Conservation (phyloP, 768 basidiomycete species). For the Obba rivulosa region DNA sequence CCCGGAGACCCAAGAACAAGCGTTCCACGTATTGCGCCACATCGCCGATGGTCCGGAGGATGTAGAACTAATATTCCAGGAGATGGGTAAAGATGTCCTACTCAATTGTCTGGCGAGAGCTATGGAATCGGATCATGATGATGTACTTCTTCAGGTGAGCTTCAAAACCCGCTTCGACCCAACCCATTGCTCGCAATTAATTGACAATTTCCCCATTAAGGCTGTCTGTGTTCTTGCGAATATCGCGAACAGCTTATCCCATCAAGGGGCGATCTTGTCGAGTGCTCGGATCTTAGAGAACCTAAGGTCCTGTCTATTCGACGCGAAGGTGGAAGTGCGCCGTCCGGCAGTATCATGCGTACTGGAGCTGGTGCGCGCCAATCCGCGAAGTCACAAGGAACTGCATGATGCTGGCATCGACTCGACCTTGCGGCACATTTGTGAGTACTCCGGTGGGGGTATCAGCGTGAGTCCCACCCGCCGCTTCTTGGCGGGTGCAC, state of each 20-base stretch:
- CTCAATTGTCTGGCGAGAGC: slow-evolving; percentile 42
- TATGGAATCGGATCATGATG: slow-evolving; percentile 46
- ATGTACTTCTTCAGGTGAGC: slow-evolving; percentile 48
- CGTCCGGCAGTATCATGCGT: slow-evolving; percentile 59
- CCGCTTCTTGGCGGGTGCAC: slow-evolving; percentile 21
- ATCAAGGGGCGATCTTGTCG: slow-evolving; percentile 46
- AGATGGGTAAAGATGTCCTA: slow-evolving; percentile 42
- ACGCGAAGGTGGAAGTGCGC: slow-evolving; percentile 52
- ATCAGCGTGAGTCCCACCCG: slow-evolving; percentile 27
- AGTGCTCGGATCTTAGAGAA: slow-evolving; percentile 47
- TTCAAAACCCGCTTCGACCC: too few relatives aligned
- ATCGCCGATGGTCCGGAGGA: slow-evolving; percentile 61
- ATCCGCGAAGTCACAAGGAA: slow-evolving; percentile 31
- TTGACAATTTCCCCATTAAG: slow-evolving; percentile 20
- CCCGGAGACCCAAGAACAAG: slow-evolving; percentile 62
- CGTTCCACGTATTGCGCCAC: slow-evolving; percentile 60
- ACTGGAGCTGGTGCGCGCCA: slow-evolving; percentile 44
- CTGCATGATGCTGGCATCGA: slow-evolving; percentile 42
- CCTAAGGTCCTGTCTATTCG: slow-evolving; percentile 54
- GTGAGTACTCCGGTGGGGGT: slow-evolving; percentile 29
- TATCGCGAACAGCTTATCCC: slow-evolving; percentile 52
- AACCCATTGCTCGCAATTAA: not conserved
- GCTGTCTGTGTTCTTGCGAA: slow-evolving; percentile 64
- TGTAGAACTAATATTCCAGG: slow-evolving; percentile 53
- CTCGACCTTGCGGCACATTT: slow-evolving; percentile 36